Evolutionary conservation across 176 grass and related monocot species (phyloP).

Genomic region (Phragmites australis): DNA sequence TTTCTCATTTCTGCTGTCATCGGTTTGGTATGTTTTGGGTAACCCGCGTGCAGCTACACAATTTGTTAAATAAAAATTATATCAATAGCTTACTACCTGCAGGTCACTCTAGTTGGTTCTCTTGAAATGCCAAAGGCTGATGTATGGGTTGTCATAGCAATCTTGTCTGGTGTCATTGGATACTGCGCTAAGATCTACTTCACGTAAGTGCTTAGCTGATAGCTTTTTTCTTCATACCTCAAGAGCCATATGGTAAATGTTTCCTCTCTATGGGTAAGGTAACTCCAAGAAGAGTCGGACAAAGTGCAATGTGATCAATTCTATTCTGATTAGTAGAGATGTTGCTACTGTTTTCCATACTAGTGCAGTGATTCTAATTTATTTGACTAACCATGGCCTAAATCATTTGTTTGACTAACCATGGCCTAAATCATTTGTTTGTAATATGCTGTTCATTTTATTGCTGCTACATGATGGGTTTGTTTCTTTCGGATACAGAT

Average conservation of each 20-base stretch:
- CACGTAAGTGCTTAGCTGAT: constrained; percentile 61
- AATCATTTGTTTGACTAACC: not conserved
- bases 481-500: constrained; percentile 54
- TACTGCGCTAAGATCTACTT: constrained; percentile 97
- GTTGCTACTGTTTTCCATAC: not conserved
- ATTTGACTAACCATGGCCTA: not conserved
- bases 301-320: constrained; percentile 10
- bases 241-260: not conserved
- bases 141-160: constrained; percentile 75
- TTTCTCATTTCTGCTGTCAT: constrained; percentile 86
- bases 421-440: not conserved
- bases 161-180: constrained; percentile 76
- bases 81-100: constrained; percentile 30
- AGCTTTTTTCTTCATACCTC: not conserved
- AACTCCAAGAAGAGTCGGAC: not conserved
- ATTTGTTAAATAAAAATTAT: too few species aligned
- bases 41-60: not conserved
- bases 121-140: constrained; percentile 85
- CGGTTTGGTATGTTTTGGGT: constrained; percentile 74
- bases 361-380: constrained; percentile 3
- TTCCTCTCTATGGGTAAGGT: not conserved
- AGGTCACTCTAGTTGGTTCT: constrained; percentile 87
- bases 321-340: not conserved
- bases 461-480: constrained; percentile 24
- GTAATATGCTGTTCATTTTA: constrained; percentile 5